phyloP scores from a whole-genome alignment of 352 stramenopile genomes.

The Globisporangium sylvaticum region DNA sequence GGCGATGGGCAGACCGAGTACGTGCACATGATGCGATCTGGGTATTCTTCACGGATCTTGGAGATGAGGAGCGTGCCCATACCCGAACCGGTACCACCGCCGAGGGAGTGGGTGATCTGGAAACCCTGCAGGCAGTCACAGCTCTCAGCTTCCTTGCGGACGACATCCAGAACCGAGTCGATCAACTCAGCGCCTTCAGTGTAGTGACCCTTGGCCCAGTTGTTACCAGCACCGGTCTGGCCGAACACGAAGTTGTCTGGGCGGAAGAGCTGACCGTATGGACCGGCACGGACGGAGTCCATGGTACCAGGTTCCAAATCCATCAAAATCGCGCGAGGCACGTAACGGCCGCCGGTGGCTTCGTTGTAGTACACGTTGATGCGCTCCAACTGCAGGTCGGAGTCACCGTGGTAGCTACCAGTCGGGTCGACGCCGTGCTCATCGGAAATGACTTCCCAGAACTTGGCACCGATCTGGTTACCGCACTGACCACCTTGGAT shows the following conservation, averaged over 20 bases:
- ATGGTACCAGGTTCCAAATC: constrained; percentile 99
- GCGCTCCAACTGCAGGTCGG: constrained; percentile 95
- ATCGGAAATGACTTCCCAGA: constrained; percentile 97
- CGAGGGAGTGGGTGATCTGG: constrained; percentile 99
- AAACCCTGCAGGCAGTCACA: constrained; percentile 99
- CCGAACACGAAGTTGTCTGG: constrained; percentile 99
- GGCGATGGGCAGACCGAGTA: constrained; percentile 99
- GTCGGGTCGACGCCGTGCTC: constrained; percentile 94
- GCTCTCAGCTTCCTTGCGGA: constrained; percentile 97
- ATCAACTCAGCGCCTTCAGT: constrained; percentile 98
- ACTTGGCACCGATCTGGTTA: constrained; percentile 99
- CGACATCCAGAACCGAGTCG: constrained; percentile 97
- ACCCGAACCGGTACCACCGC: constrained; percentile 97
- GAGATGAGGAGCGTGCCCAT: constrained; percentile 97
- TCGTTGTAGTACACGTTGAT: constrained; percentile 99
- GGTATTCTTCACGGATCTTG: constrained; percentile 98
- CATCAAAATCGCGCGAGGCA: constrained; percentile 97
- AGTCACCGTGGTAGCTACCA: constrained; percentile 94
- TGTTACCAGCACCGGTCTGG: constrained; percentile 97
- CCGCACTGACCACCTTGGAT: constrained; percentile 98
- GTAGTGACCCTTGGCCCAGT: constrained; percentile 99
- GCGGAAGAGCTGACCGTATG: constrained; percentile 97
- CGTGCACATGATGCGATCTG: constrained; percentile 98
- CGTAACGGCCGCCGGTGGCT: constrained; percentile 95
- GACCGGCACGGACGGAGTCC: constrained; percentile 95